phyloP scores from a whole-genome alignment of 2,329 filamentous ascomycete genomes.

The Cadophora gregata region DNA sequence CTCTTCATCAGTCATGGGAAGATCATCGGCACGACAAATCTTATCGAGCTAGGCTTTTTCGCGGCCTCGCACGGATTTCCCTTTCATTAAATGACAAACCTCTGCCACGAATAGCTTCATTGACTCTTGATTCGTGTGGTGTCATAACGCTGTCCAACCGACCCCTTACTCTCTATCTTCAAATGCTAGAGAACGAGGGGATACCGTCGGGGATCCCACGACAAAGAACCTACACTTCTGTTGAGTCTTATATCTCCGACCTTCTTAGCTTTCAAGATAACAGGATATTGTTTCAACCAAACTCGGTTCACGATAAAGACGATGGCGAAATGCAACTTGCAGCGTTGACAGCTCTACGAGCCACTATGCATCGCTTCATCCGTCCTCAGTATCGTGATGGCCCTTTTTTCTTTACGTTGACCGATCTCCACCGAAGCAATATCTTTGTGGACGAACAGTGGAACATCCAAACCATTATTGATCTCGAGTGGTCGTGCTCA shows the following conservation, averaged over 20 bases:
- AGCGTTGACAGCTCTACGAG: constrained; percentile 21
- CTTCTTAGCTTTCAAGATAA: constrained; percentile 41
- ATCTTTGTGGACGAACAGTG: constrained; percentile 46
- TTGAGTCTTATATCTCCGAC: constrained; percentile 41
- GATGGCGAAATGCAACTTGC: constrained; percentile 30
- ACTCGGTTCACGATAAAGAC: constrained; percentile 30
- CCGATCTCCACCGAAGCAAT: constrained; percentile 42
- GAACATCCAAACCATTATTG: constrained; percentile 44
- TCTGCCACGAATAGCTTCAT: constrained; percentile 45
- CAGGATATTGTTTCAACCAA: constrained; percentile 40
- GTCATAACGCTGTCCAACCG: constrained; percentile 46
- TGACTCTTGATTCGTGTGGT: constrained; percentile 40
- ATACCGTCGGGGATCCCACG: constrained; percentile 43
- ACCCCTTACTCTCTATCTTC: constrained; percentile 45
- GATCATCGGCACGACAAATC: constrained; percentile 31
- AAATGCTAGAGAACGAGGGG: constrained; percentile 45
- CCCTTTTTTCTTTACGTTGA: constrained; percentile 43
- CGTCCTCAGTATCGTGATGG: constrained; percentile 29
- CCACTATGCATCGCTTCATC: constrained; percentile 23
- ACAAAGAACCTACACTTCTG: constrained; percentile 36
- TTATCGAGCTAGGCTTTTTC: constrained; percentile 30
- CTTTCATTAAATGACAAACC: constrained; percentile 37
- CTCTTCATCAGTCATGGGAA: constrained; percentile 34
- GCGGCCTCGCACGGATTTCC: constrained; percentile 37
- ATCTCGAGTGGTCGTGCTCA: constrained; percentile 47